Conservation (phyloP, 2,329 filamentous ascomycete genomes). For the Sclerotinia subarctica region DNA sequence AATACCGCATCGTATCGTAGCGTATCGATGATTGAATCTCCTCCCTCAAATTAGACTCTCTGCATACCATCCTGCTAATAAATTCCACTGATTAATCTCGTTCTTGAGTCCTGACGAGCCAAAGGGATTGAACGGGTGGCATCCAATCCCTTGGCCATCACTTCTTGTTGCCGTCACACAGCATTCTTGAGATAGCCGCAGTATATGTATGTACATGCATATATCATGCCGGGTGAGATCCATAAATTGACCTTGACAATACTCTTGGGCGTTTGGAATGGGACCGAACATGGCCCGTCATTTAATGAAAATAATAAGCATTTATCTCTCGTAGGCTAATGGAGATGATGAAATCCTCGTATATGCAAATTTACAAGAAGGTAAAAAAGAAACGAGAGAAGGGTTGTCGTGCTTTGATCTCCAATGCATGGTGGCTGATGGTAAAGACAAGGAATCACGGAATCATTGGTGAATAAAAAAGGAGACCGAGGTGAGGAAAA, state of each 20-base stretch:
- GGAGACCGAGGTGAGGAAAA: not conserved
- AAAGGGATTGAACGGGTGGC: not conserved
- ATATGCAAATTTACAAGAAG: not conserved
- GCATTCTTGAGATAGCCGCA: conserved; percentile 9
- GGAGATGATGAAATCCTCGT: not conserved
- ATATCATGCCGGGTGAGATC: not conserved
- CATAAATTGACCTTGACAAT: not conserved
- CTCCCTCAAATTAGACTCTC: not conserved
- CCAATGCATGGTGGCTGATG: not conserved
- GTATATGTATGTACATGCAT: not conserved
- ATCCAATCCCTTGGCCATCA: not conserved
- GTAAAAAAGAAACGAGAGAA: not conserved
- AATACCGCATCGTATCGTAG: not conserved
- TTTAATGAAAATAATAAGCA: conserved; percentile 5
- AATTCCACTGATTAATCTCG: not conserved
- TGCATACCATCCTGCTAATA: not conserved
- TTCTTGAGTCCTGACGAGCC: not conserved
- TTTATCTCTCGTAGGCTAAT: conserved; percentile 8
- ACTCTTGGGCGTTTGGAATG: conserved; percentile 5
- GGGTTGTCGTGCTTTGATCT: not conserved
- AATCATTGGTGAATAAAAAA: not conserved
- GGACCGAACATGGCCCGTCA: conserved; percentile 11
- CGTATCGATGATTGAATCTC: not conserved
- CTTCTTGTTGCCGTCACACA: not conserved
- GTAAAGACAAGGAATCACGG: not conserved